Evolutionary conservation across 352 stramenopile species (phyloP).

Genomic region (Pythium insidiosum): DNA sequence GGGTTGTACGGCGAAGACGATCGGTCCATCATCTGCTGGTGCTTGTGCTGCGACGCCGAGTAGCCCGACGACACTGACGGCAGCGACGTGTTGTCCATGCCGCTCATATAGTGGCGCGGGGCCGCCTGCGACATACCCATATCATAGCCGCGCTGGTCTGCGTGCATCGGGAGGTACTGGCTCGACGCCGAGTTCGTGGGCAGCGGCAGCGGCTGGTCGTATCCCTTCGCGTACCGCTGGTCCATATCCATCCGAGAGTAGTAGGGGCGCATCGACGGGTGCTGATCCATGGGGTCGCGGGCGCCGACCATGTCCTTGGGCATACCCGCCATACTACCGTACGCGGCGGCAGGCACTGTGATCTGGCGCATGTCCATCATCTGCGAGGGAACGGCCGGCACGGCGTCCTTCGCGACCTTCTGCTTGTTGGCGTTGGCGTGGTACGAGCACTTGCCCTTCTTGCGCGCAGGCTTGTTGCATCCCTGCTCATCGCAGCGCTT

Average conservation of each 20-base stretch:
- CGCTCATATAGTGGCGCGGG: constrained; percentile 46
- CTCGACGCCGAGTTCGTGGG: constrained; percentile 9
- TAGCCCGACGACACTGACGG: constrained; percentile 48
- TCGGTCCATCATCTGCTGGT: constrained; percentile 26
- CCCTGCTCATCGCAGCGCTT: constrained; percentile 68
- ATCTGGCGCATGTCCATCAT: constrained; percentile 85
- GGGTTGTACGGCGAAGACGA: constrained; percentile 19
- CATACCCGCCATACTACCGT: constrained; percentile 22
- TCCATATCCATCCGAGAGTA: constrained; percentile 63
- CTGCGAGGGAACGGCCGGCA: constrained; percentile 20
- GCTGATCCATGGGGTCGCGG: constrained; percentile 29
- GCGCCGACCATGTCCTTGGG: constrained; percentile 37
- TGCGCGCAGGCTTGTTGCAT: constrained; percentile 78
- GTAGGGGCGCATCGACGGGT: constrained; percentile 28
- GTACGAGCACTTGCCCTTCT: constrained; percentile 84
- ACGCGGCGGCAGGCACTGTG: constrained; percentile 41
- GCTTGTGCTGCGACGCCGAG: constrained; percentile 22
- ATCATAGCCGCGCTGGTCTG: constrained; percentile 70
- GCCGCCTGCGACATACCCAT: constrained; percentile 36
- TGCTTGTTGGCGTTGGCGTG: constrained; percentile 73
- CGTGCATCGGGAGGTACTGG: constrained; percentile 72
- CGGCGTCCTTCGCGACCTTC: constrained; percentile 48
- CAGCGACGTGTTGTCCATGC: constrained; percentile 31
- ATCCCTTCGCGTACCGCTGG: constrained; percentile 63
- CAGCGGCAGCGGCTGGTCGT: constrained; percentile 28